A percentile compares a stretch with the other conserved stretches of the same genome.
Evolutionary conservation across 768 basidiomycete genomes (phyloP).

Genomic region (Suillus clintonianus): DNA sequence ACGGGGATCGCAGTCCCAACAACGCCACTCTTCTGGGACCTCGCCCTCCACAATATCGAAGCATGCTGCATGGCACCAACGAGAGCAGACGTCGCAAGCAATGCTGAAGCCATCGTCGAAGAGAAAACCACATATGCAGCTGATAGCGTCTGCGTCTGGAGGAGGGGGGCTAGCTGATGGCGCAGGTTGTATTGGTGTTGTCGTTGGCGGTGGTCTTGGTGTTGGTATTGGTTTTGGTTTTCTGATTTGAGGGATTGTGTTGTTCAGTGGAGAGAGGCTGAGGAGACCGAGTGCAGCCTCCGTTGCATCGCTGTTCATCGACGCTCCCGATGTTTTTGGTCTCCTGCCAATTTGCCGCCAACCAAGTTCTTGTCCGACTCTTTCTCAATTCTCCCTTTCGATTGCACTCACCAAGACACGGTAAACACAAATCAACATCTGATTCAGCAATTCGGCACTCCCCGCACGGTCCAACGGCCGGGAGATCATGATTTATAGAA

Average conservation of each 20-base stretch:
- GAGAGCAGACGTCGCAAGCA: conserved; percentile 78
- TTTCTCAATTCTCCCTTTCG: background rate
- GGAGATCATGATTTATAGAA: background rate
- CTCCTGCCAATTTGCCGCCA: conserved; percentile 1
- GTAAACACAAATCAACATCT: conserved; percentile 1
- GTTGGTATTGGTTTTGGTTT: conserved; percentile 22
- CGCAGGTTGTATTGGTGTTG: conserved; percentile 9
- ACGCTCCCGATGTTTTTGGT: background rate
- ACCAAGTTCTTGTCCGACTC: background rate
- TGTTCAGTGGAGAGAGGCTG: conserved; percentile 44
- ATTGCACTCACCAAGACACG: background rate
- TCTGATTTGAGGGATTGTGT: conserved; percentile 46
- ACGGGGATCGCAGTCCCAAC: conserved; percentile 64
- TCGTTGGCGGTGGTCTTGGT: conserved; percentile 9
- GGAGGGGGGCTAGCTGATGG: conserved; percentile 19
- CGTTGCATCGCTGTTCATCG: conserved; percentile 57
- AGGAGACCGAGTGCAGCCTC: conserved; percentile 62
- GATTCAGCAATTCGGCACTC: conserved; percentile 1
- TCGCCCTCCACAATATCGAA: conserved; percentile 58
- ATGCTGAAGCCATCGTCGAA: conserved; percentile 86
- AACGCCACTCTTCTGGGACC: conserved; percentile 77
- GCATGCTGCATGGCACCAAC: conserved; percentile 86
- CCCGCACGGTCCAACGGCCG: background rate
- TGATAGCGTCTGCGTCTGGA: conserved; percentile 49
- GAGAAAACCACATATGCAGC: conserved; percentile 73